Evolutionary conservation across 2,329 filamentous ascomycete species (phyloP).

Genomic region (Cyclaneusma minus): DNA sequence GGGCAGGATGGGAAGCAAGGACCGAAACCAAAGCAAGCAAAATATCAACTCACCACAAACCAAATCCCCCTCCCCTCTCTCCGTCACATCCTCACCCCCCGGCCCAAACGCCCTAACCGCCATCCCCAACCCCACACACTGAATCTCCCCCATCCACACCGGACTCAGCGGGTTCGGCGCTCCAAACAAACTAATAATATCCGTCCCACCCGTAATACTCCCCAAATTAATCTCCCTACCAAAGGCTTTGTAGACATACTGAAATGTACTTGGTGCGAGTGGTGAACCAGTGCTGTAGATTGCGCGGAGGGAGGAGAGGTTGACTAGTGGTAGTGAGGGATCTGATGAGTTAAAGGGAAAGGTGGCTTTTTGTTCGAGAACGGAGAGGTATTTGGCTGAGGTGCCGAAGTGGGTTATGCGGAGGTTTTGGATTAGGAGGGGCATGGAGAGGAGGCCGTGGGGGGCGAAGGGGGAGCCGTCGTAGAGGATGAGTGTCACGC

Average conservation of each 20-base stretch:
- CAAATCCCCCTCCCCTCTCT: constrained; percentile 67
- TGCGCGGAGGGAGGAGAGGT: constrained; percentile 54
- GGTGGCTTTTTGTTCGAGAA: constrained; percentile 67
- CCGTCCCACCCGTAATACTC: constrained; percentile 89
- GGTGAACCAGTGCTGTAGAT: constrained; percentile 93
- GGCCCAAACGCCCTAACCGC: constrained; percentile 42
- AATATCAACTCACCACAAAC: too few species aligned
- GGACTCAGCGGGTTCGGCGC: constrained; percentile 65
- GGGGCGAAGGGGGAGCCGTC: constrained; percentile 83
- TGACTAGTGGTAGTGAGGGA: constrained; percentile 21
- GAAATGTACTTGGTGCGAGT: constrained; percentile 81
- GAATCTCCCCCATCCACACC: constrained; percentile 59
- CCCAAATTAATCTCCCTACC: constrained; percentile 69
- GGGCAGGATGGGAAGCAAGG: too few species aligned
- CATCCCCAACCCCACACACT: constrained; percentile 67
- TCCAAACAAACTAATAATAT: constrained; percentile 92
- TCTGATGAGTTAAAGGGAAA: constrained; percentile 35
- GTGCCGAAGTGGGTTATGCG: constrained; percentile 88
- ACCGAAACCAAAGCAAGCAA: too few species aligned
- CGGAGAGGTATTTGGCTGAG: constrained; percentile 80
- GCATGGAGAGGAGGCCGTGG: constrained; percentile 66
- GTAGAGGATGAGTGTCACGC: constrained; percentile 74
- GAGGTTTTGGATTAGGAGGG: constrained; percentile 64
- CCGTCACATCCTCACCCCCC: constrained; percentile 35
- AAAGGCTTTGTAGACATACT: constrained; percentile 76